Percentiles rank a stretch among this genome's conserved stretches.
phyloP scores from a whole-genome alignment of 2,329 filamentous ascomycete genomes.

The Capronia americana region DNA sequence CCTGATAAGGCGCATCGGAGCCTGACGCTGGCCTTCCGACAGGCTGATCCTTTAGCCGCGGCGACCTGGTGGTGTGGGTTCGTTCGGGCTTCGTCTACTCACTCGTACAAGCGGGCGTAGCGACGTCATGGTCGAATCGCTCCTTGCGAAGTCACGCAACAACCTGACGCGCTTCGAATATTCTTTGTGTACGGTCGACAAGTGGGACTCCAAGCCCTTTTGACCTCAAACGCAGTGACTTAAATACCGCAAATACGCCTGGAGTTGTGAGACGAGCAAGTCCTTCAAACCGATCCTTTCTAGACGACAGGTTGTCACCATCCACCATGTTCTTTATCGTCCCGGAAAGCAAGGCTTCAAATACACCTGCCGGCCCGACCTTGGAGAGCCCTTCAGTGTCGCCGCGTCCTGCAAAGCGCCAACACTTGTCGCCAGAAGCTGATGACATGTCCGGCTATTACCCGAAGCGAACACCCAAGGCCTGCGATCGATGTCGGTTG shows the following conservation, averaged over 20 bases:
- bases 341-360: slow-evolving; percentile 11
- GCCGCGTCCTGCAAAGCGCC: slow-evolving; percentile 16
- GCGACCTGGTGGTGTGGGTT: background rate
- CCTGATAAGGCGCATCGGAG: background rate
- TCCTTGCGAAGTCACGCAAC: background rate
- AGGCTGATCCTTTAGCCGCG: background rate
- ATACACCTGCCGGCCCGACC: background rate
- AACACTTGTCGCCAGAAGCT: slow-evolving; percentile 12
- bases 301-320: background rate
- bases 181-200: background rate
- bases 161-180: background rate
- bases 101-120: background rate
- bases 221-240: background rate
- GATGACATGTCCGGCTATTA: slow-evolving; percentile 27
- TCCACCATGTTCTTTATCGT: slow-evolving; percentile 30
- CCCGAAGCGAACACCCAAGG: slow-evolving; percentile 29
- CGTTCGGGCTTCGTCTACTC: no score
- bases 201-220: background rate
- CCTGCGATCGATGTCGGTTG: slow-evolving; percentile 31
- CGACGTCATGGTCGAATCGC: background rate
- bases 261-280: background rate
- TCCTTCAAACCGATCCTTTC: background rate
- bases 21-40: background rate
- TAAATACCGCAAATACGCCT: background rate
- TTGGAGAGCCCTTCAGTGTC: slow-evolving; percentile 10